These are phyloP conservation scores for Geosiphon pyriformis DNA, from an alignment of 192 early-diverging fungal genomes.

Conservation along the genomic window DNA sequence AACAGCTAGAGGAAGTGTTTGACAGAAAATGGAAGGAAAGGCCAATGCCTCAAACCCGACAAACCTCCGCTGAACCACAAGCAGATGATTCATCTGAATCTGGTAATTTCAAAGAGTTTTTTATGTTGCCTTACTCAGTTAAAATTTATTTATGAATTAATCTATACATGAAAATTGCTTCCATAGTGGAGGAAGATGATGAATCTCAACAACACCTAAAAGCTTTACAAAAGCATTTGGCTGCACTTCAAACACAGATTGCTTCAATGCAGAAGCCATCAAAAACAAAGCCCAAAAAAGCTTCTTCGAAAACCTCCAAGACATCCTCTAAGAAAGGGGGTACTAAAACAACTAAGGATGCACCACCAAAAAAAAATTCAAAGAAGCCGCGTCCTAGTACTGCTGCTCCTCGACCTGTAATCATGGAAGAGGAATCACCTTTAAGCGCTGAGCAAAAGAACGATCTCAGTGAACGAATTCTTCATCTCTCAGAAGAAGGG, in stretches of 20 bases:
- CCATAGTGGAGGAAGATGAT: not conserved
- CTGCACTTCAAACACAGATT: conserved; percentile 10
- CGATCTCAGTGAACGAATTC: conserved; percentile 71
- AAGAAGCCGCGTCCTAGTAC: conserved; percentile 19
- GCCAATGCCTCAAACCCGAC: conserved; percentile 29
- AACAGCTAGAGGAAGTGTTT: conserved; percentile 60
- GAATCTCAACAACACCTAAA: not conserved
- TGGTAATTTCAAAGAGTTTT: conserved; percentile 26
- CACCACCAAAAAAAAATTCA: conserved; percentile 27
- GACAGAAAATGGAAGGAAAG: conserved; percentile 55
- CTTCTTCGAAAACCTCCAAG: conserved; percentile 13
- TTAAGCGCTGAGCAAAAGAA: conserved; percentile 86
- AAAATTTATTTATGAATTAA: not conserved
- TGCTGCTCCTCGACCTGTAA: conserved; percentile 30
- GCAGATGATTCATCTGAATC: conserved; percentile 29
- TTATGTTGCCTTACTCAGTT: not conserved
- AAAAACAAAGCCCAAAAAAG: conserved; percentile 29
- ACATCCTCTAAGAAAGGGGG: conserved; percentile 27
- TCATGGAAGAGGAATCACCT: conserved; percentile 39
- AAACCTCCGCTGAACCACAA: conserved; percentile 23
- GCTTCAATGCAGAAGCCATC: not conserved
- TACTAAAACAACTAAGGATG: conserved; percentile 16
- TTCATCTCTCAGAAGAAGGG: conserved; percentile 54
- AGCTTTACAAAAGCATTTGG: conserved; percentile 11
- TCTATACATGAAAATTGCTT: not conserved